A percentile compares a stretch with the other conserved stretches of the same genome.
Conservation (phyloP, 345 rosid species). For the Kernera saxatilis region DNA sequence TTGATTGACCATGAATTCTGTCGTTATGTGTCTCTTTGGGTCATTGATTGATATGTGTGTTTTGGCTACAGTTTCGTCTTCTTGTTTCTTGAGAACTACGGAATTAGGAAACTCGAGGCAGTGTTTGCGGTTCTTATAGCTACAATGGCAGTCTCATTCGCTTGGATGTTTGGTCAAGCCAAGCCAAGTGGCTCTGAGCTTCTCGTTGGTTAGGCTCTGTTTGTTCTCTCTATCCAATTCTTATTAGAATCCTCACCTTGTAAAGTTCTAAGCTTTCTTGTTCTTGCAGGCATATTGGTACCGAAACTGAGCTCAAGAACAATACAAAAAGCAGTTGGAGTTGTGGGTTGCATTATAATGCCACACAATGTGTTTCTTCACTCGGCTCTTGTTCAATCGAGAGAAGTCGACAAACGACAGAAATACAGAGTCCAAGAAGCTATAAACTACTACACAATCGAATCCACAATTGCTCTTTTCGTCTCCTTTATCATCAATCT, state of each 20-base stretch:
- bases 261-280: not conserved
- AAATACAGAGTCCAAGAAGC: constrained; percentile 78
- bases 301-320: constrained; percentile 85
- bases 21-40: not conserved
- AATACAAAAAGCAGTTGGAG: constrained; percentile 86
- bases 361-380: constrained; percentile 94
- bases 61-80: constrained; percentile 65
- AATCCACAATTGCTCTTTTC: constrained; percentile 64
- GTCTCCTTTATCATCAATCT: constrained; percentile 83
- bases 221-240: not conserved
- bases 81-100: constrained; percentile 87
- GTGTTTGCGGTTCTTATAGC: constrained; percentile 80
- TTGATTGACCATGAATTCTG: not conserved
- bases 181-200: constrained; percentile 78
- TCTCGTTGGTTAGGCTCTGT: constrained; percentile 52
- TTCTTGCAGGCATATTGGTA: constrained; percentile 57
- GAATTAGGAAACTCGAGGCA: constrained; percentile 89
- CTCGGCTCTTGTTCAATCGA: constrained; percentile 91
- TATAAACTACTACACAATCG: constrained; percentile 76
- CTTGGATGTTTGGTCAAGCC: constrained; percentile 96
- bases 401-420: constrained; percentile 64
- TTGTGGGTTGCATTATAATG: constrained; percentile 94
- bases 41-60: constrained; percentile 6
- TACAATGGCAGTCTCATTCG: constrained; percentile 78
- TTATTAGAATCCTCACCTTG: not conserved